A percentile compares a stretch with the other conserved stretches of the same genome.
phyloP scores from a whole-genome alignment of 2,329 filamentous ascomycete species.

The Ophiocordyceps camponoti-leonardi region DNA sequence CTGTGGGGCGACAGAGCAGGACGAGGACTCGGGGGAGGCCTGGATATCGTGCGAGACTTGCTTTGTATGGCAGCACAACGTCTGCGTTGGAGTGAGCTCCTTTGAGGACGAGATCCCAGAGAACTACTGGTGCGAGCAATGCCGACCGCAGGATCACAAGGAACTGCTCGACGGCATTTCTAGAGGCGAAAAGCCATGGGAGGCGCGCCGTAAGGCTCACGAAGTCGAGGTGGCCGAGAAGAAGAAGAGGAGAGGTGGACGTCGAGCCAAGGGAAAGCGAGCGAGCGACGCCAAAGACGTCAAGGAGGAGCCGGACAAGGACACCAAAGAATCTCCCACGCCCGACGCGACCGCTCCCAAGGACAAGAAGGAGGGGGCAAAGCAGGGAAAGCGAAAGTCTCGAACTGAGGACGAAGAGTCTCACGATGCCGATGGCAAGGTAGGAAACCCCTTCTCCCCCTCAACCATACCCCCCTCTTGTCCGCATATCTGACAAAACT shows the following conservation, averaged over 20 bases:
- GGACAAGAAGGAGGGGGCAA: slow-evolving; percentile 28
- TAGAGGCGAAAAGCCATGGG: slow-evolving; percentile 76
- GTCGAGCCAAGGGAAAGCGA: slow-evolving; percentile 47
- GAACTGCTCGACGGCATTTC: slow-evolving; percentile 63
- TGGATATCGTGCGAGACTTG: slow-evolving; percentile 96
- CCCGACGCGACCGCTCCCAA: slow-evolving; percentile 21
- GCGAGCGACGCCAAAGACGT: slow-evolving; percentile 38
- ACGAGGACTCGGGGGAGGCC: slow-evolving; percentile 70
- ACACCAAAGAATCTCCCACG: slow-evolving; percentile 21
- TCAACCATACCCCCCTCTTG: neutral
- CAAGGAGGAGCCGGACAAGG: slow-evolving; percentile 40
- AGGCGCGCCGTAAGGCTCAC: slow-evolving; percentile 44
- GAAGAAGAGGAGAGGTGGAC: slow-evolving; percentile 38
- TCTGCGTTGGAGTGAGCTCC: slow-evolving; percentile 74
- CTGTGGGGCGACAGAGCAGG: slow-evolving; percentile 73
- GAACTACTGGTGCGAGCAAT: slow-evolving; percentile 85
- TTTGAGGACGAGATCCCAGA: slow-evolving; percentile 65
- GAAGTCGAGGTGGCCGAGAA: slow-evolving; percentile 45
- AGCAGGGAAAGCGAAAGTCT: slow-evolving; percentile 37
- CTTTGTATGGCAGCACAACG: slow-evolving; percentile 91
- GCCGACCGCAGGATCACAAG: slow-evolving; percentile 68
- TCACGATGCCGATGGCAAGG: slow-evolving; percentile 32
- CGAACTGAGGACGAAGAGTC: slow-evolving; percentile 28
- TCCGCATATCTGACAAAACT: neutral
- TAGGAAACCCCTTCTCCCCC: slow-evolving; percentile 12